These are phyloP conservation scores for Dendrothele bispora DNA, from an alignment of 768 basidiomycete genomes.

Conservation along the genomic window DNA sequence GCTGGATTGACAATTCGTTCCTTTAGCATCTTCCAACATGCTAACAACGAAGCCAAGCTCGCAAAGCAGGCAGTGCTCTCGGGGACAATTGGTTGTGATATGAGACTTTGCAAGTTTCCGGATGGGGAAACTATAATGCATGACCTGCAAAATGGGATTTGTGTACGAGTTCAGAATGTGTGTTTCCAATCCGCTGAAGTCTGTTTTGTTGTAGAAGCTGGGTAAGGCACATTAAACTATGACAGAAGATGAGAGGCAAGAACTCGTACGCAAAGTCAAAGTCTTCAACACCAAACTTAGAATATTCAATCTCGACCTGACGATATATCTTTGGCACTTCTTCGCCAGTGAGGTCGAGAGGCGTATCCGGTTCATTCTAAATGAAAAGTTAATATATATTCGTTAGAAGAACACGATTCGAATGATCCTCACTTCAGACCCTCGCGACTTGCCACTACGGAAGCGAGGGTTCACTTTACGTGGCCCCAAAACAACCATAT, in stretches of 20 bases:
- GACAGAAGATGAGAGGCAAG: neutral
- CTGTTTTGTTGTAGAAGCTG: constrained; percentile 93
- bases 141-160: constrained; percentile 85
- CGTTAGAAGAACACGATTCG: too few species aligned
- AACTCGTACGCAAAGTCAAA: constrained; percentile 89
- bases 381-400: constrained; percentile 3
- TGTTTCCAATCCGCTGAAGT: constrained; percentile 90
- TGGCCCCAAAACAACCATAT: constrained; percentile 60
- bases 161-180: constrained; percentile 98
- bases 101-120: constrained; percentile 86
- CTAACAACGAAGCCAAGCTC: constrained; percentile 92
- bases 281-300: constrained; percentile 97
- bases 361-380: constrained; percentile 55
- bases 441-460: constrained; percentile 71
- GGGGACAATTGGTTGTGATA: constrained; percentile 82
- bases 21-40: constrained; percentile 94
- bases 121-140: constrained; percentile 82
- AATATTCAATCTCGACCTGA: constrained; percentile 96
- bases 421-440: constrained; percentile 41
- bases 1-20: constrained; percentile 93
- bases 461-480: constrained; percentile 70
- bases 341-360: constrained; percentile 52
- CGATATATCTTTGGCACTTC: constrained; percentile 81
- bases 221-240: neutral
- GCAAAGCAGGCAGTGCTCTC: constrained; percentile 92